phyloP scores from a whole-genome alignment of 2,329 filamentous ascomycete genomes.

The Fusarium burgessii region DNA sequence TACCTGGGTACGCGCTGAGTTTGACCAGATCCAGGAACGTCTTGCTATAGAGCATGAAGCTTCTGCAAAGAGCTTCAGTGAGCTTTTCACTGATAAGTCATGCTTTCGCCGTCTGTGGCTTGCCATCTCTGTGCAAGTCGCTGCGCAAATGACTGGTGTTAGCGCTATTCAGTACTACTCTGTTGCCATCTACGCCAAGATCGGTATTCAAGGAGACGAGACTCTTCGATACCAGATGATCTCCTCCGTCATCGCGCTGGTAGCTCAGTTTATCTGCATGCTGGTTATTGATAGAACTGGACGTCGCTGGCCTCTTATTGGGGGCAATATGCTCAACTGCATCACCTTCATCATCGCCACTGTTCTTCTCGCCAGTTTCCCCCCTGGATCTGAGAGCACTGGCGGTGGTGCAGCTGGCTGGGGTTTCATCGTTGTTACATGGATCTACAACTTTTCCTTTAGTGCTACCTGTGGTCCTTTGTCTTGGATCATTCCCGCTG shows the following conservation, averaged over 20 bases:
- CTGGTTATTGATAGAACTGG: constrained; percentile 76
- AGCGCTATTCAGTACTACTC: constrained; percentile 80
- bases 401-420: constrained; percentile 53
- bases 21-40: constrained; percentile 73
- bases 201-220: constrained; percentile 64
- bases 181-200: constrained; percentile 63
- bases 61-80: constrained; percentile 72
- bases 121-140: constrained; percentile 74
- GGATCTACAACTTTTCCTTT: constrained; percentile 33
- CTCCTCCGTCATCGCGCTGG: constrained; percentile 67
- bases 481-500: constrained; percentile 68
- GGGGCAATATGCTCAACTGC: constrained; percentile 77
- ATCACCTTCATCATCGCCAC: constrained; percentile 58
- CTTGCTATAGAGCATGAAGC: constrained; percentile 75
- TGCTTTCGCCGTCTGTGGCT: constrained; percentile 78
- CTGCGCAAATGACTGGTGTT: constrained; percentile 80
- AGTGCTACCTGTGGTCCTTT: constrained; percentile 26
- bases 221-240: constrained; percentile 81
- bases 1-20: constrained; percentile 77
- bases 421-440: constrained; percentile 30
- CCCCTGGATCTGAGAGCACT: constrained; percentile 15
- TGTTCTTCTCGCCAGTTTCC: constrained; percentile 26
- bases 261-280: constrained; percentile 63
- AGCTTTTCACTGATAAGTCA: constrained; percentile 71
- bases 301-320: constrained; percentile 76